A percentile compares a stretch with the other conserved stretches of the same genome.
Evolutionary conservation across 306 rosid genomes (phyloP).

Genomic region (Cicer arietinum): DNA sequence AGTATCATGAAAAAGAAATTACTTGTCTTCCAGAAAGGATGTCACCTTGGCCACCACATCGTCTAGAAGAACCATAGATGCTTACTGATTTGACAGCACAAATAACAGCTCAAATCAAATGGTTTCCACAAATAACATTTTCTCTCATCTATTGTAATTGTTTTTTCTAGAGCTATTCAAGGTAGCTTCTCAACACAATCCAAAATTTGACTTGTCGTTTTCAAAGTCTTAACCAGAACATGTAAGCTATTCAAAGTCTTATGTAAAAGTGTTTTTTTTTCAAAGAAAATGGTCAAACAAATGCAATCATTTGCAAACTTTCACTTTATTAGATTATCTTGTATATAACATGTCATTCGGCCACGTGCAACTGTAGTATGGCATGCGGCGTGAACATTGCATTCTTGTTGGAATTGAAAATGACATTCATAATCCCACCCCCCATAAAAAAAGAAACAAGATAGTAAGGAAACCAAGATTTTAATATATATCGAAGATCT

Average conservation of each 20-base stretch:
- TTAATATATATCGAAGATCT: conserved; percentile 39
- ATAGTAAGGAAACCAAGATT: conserved; percentile 1
- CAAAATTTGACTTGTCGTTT: too few relatives aligned
- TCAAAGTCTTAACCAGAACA: neutral
- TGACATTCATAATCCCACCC: neutral
- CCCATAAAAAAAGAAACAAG: neutral
- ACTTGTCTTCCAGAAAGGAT: conserved; percentile 97
- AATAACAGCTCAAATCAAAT: conserved; percentile 26
- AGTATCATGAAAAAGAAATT: conserved; percentile 1
- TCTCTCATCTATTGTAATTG: neutral
- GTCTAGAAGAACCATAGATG: conserved; percentile 85
- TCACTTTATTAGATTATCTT: too few relatives aligned
- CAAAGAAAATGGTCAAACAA: too few relatives aligned
- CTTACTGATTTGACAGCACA: conserved; percentile 77
- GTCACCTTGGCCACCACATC: conserved; percentile 97
- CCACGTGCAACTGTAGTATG: conserved; percentile 12
- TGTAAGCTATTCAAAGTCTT: neutral
- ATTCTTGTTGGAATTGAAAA: conserved; percentile 5
- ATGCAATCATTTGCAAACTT: too few relatives aligned
- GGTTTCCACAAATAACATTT: neutral
- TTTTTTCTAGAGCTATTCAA: neutral
- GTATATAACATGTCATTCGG: neutral
- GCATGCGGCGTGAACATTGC: neutral
- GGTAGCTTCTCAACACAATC: neutral
- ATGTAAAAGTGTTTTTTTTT: neutral